These are phyloP conservation scores for Penicillium canescens DNA, from an alignment of 495 filamentous ascomycete genomes.

Conservation along the genomic window DNA sequence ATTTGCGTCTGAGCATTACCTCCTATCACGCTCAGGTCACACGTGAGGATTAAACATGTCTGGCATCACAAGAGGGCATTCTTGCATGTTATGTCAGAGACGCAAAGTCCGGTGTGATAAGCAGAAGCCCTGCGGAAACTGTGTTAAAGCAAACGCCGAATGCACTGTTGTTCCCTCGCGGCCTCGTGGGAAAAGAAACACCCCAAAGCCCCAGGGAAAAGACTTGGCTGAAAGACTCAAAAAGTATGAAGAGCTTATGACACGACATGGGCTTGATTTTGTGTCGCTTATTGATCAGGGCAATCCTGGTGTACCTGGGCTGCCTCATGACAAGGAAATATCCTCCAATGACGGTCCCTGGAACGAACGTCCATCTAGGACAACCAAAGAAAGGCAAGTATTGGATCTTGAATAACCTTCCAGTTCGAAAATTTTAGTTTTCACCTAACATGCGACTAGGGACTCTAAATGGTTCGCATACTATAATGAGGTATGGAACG, in stretches of 20 bases:
- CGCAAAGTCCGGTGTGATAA: constrained; percentile 41
- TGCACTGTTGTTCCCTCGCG: constrained; percentile 25
- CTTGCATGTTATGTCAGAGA: constrained; percentile 29
- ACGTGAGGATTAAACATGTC: not conserved
- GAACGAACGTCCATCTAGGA: not conserved
- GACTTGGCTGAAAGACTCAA: constrained; percentile 23
- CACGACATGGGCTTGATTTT: constrained; percentile 28
- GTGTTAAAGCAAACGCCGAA: constrained; percentile 25
- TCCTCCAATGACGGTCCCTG: not conserved
- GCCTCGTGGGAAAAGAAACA: constrained; percentile 21
- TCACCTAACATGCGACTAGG: not conserved
- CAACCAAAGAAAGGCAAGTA: not conserved
- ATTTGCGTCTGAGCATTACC: too few species aligned
- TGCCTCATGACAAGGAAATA: not conserved
- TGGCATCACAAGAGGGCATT: not conserved
- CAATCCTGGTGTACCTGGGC: not conserved
- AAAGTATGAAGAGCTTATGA: constrained; percentile 29
- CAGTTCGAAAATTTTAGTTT: not conserved
- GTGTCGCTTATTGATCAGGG: constrained; percentile 5
- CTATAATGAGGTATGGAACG: constrained; percentile 11
- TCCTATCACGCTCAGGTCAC: too few species aligned
- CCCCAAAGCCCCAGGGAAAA: constrained; percentile 12
- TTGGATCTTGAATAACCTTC: not conserved
- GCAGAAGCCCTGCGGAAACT: constrained; percentile 32
- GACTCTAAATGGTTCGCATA: constrained; percentile 16